These are phyloP conservation scores for Amanita inopinata DNA, from an alignment of 768 basidiomycete genomes.

Conservation along the genomic window DNA sequence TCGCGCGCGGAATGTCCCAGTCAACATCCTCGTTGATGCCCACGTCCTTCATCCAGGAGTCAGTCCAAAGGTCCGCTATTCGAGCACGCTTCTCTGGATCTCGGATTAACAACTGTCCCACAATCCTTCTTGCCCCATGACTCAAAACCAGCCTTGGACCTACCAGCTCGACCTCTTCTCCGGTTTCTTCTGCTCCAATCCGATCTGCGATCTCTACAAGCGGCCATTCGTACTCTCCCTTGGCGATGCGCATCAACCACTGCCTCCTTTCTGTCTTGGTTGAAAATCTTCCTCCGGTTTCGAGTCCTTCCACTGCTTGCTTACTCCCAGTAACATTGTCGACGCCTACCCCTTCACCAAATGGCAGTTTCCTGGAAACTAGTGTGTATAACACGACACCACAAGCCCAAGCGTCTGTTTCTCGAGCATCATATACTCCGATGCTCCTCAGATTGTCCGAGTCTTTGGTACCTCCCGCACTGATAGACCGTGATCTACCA, in stretches of 20 bases:
- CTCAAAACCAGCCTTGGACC: conserved; percentile 29
- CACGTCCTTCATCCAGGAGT: conserved; percentile 34
- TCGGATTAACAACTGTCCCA: conserved; percentile 54
- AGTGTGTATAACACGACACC: conserved; percentile 83
- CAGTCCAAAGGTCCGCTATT: conserved; percentile 55
- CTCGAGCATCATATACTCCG: conserved; percentile 69
- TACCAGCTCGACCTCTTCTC: conserved; percentile 22
- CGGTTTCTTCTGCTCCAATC: not conserved
- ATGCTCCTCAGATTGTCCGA: not conserved
- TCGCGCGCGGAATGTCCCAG: conserved; percentile 7
- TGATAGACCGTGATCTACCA: conserved; percentile 12
- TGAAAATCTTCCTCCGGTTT: conserved; percentile 14
- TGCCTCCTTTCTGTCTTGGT: conserved; percentile 29
- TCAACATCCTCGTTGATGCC: conserved; percentile 12
- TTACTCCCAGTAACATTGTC: conserved; percentile 19
- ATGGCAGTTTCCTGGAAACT: conserved; percentile 61
- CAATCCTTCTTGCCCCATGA: conserved; percentile 42
- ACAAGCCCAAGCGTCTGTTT: conserved; percentile 85
- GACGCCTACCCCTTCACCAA: conserved; percentile 45
- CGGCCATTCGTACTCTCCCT: conserved; percentile 74
- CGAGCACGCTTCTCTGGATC: conserved; percentile 57
- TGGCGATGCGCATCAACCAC: conserved; percentile 73
- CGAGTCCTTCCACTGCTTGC: conserved; percentile 15
- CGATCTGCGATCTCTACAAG: conserved; percentile 12
- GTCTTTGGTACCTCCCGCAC: conserved; percentile 14